phyloP scores from a whole-genome alignment of 192 early-diverging fungal species.

The Nowakowskiella sp. region DNA sequence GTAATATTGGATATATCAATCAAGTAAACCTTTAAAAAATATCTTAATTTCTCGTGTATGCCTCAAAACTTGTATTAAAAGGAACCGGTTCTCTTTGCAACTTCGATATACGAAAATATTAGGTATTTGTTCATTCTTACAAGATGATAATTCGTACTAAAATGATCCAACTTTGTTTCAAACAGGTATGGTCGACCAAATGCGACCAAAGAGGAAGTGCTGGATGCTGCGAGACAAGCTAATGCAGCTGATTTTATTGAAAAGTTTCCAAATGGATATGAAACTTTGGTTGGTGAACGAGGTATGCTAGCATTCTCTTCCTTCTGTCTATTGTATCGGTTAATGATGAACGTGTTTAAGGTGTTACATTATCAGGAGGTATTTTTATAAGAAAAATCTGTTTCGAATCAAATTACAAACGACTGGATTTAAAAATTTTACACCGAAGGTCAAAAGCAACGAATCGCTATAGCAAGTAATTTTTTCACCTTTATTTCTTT shows the following conservation, averaged over 20 bases:
- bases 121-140: neutral
- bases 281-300: neutral
- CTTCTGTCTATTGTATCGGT: neutral
- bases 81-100: conserved; percentile 30
- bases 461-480: conserved; percentile 44
- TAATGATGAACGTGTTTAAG: neutral
- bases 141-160: too few relatives aligned
- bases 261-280: neutral
- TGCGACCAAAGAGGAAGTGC: conserved; percentile 17
- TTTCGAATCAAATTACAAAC: too few relatives aligned
- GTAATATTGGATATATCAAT: conserved; percentile 34
- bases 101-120: conserved; percentile 29
- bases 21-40: conserved; percentile 10
- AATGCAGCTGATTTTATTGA: conserved; percentile 2
- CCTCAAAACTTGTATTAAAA: neutral
- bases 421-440: too few relatives aligned
- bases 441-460: conserved; percentile 70
- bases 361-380: neutral
- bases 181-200: conserved; percentile 18
- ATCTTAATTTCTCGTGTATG: neutral
- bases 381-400: neutral
- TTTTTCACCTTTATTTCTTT: neutral
- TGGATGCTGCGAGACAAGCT: conserved; percentile 16
- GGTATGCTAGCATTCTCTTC: neutral
- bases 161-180: neutral